Conservation (phyloP, 2,329 filamentous ascomycete genomes). For the Colletotrichum filicis region DNA sequence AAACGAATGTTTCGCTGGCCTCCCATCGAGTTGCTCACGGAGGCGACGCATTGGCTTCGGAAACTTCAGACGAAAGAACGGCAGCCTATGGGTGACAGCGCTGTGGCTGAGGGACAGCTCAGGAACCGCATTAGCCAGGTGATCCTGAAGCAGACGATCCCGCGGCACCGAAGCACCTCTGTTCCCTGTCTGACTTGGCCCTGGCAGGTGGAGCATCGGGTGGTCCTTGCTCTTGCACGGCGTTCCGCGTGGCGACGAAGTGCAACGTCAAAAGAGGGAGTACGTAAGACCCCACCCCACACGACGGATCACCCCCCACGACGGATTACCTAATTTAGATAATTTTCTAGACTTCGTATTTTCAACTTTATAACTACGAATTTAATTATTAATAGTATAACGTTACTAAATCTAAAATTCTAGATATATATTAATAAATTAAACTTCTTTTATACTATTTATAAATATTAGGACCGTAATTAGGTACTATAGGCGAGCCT, state of each 20-base stretch:
- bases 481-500: too few species aligned
- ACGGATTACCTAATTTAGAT: too few species aligned
- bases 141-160: slow-evolving; percentile 33
- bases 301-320: too few species aligned
- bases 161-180: slow-evolving; percentile 23
- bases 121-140: slow-evolving; percentile 26
- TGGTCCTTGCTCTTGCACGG: slow-evolving; percentile 20
- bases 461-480: too few species aligned
- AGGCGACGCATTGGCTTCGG: slow-evolving; percentile 21
- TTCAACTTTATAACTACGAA: too few species aligned
- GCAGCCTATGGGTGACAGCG: slow-evolving; percentile 15
- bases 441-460: too few species aligned
- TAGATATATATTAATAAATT: too few species aligned
- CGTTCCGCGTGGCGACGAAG: background rate
- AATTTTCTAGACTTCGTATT: too few species aligned
- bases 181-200: slow-evolving; percentile 17
- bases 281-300: too few species aligned
- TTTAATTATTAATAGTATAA: too few species aligned
- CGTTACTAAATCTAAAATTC: too few species aligned
- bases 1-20: slow-evolving; percentile 32
- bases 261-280: background rate
- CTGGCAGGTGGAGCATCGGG: slow-evolving; percentile 21
- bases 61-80: slow-evolving; percentile 28
- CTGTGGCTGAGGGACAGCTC: slow-evolving; percentile 14
- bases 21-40: slow-evolving; percentile 11